These are phyloP conservation scores for Saraca asoca DNA, from an alignment of 331 rosid species.

Conservation along the genomic window DNA sequence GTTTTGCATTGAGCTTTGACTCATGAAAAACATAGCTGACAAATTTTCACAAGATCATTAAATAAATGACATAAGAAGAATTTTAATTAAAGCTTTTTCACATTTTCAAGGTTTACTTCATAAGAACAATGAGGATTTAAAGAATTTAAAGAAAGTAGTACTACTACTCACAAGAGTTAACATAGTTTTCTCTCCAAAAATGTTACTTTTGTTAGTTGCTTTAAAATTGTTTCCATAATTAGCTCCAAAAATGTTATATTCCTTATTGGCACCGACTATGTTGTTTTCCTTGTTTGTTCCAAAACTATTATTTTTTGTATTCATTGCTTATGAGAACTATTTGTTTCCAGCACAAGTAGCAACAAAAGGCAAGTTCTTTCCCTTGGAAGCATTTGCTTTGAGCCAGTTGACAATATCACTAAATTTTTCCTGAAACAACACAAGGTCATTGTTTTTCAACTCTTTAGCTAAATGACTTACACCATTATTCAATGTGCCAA, in stretches of 20 bases:
- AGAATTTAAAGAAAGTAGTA: too few species aligned
- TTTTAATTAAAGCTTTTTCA: too few species aligned
- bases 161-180: constrained; percentile 43
- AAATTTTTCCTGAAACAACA: constrained; percentile 62
- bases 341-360: constrained; percentile 53
- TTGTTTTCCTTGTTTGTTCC: constrained; percentile 46
- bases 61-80: not conserved
- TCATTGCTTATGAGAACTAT: constrained; percentile 42
- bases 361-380: constrained; percentile 45
- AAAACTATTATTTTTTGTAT: constrained; percentile 33
- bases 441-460: constrained; percentile 27
- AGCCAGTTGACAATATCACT: constrained; percentile 94
- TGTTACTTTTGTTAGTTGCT: too few species aligned
- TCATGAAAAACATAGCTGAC: not conserved
- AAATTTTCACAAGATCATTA: not conserved
- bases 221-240: too few species aligned
- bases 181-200: constrained; percentile 52
- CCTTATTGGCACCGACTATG: too few species aligned
- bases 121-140: too few species aligned
- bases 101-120: too few species aligned
- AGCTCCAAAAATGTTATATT: too few species aligned
- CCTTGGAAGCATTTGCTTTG: constrained; percentile 65
- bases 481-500: constrained; percentile 7
- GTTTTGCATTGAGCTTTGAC: not conserved
- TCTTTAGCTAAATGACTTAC: constrained; percentile 15